Evolutionary conservation across 2,329 filamentous ascomycete genomes (phyloP), one percentile per base, ranked within the genome.

Genomic region (Aspergillus luchuensis): DNA sequence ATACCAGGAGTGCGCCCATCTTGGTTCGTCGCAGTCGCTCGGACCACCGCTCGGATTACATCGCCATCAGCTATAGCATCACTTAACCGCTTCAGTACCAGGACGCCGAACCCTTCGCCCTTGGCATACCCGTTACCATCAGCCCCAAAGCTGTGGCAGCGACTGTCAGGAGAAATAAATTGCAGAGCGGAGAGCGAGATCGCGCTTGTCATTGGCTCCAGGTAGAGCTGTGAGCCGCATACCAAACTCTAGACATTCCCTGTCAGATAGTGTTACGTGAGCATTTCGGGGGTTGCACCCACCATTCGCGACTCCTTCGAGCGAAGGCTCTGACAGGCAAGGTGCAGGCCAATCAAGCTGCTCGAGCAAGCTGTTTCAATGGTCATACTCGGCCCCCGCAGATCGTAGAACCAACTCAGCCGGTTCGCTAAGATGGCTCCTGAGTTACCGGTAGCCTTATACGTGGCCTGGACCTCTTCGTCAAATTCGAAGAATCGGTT

Each of bases 291-390:
- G 8, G 28, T 30, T 30, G 8, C 28, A 11, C 28, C 11, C 28
- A 30, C 28, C 28, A 30, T 30, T 30, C 10, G 10, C 28, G 28
- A 30, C 28, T 30, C 28, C 28, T 30, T 30, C 28, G 28, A 30
- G 8, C 28, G 28, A 10, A 30, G 28, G 13, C 68, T 71, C 17
- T 71, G 67, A n/a, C 75, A 77, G 5, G 78, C 78, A 23, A 74
- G 67, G 49, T 80, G 70, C 5, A 80, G 62, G 4, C 63, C 71
- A 1, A 73, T 67, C 13, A 80, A 52, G 5, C 75, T 72, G 3
- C 77, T 74, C 0, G 78, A 80, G 52, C 79, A 80, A 1, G 73
- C 79, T 0, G 79, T 81, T 11, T 75, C 71, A 7, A 79, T 67
- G 0, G 69, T 71, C 64, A 74, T 66, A 48, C 74, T 76, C 8